These are phyloP conservation scores for Lasiodiplodia gonubiensis DNA, from an alignment of 2,329 filamentous ascomycete species.

Conservation along the genomic window DNA sequence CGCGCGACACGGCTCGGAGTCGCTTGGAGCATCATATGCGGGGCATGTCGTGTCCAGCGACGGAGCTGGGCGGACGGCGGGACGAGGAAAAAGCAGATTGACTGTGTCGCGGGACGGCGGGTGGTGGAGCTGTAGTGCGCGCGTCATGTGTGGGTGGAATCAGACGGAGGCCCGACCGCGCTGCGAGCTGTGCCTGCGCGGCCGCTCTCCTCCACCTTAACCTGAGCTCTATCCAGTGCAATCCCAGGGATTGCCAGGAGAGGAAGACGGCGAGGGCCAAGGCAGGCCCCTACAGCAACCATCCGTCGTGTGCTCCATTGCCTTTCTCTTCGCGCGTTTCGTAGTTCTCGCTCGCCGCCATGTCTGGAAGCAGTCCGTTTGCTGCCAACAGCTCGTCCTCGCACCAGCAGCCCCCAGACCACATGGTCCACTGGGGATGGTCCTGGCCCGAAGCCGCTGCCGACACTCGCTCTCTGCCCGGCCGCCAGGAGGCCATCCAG, in stretches of 20 bases:
- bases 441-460: conserved; percentile 1
- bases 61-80: background rate
- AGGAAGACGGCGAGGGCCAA: background rate
- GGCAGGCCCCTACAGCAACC: background rate
- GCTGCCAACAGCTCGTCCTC: background rate
- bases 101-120: conserved; percentile 1
- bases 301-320: background rate
- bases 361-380: conserved; percentile 7
- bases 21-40: conserved; percentile 2
- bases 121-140: conserved; percentile 15
- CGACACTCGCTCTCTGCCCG: background rate
- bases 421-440: background rate
- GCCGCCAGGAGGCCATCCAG: background rate
- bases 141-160: conserved; percentile 17
- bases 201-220: background rate
- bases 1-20: conserved; percentile 6
- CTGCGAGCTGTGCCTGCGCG: conserved; percentile 7
- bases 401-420: background rate
- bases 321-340: conserved; percentile 3
- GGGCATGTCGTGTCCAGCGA: conserved; percentile 7
- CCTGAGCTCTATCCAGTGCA: background rate
- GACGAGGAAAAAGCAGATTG: background rate
- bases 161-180: conserved; percentile 1
- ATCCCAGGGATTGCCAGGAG: conserved; percentile 7
- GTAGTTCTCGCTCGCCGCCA: conserved; percentile 11